These are phyloP conservation scores for Arthrocladium fulminans DNA, from an alignment of 2,329 filamentous ascomycete species.

Conservation along the genomic window DNA sequence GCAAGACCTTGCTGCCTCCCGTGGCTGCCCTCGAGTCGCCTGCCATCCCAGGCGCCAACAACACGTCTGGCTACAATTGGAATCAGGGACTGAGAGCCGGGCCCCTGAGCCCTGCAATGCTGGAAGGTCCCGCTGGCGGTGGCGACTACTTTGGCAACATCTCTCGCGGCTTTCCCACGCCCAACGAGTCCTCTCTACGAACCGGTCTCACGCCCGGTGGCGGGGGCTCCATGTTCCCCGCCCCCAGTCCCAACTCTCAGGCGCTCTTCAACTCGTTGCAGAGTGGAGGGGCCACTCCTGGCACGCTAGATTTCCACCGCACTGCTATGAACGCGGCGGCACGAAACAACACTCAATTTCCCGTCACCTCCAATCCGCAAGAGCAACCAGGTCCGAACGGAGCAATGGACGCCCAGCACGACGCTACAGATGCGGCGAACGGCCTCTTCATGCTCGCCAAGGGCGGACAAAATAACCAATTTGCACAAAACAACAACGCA, in stretches of 20 bases:
- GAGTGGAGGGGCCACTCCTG: conserved; percentile 75
- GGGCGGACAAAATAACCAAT: conserved; percentile 49
- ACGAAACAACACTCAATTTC: conserved; percentile 47
- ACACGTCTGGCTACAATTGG: conserved; percentile 66
- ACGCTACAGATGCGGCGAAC: conserved; percentile 87
- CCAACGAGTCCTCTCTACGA: conserved; percentile 88
- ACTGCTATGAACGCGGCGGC: conserved; percentile 77
- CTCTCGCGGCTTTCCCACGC: conserved; percentile 79
- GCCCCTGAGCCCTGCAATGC: conserved; percentile 92
- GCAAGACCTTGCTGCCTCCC: conserved; percentile 71
- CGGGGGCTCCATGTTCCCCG: conserved; percentile 94
- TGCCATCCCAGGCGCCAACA: conserved; percentile 66
- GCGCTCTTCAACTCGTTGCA: conserved; percentile 71
- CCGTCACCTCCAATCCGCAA: conserved; percentile 36
- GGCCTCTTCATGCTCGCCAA: conserved; percentile 82
- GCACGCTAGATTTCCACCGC: conserved; percentile 87
- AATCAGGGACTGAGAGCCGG: conserved; percentile 70
- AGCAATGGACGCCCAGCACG: conserved; percentile 61
- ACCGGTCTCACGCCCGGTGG: conserved; percentile 90
- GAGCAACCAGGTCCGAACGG: conserved; percentile 28
- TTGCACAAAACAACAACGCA: conserved; percentile 44
- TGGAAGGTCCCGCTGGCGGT: conserved; percentile 64
- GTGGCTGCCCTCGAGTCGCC: conserved; percentile 88
- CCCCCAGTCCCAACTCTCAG: conserved; percentile 77
- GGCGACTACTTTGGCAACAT: conserved; percentile 84